Evolutionary conservation across 2,329 filamentous ascomycete genomes (phyloP), one percentile per base, ranked within the genome.

Genomic region (Aspergillus aculeatus): DNA sequence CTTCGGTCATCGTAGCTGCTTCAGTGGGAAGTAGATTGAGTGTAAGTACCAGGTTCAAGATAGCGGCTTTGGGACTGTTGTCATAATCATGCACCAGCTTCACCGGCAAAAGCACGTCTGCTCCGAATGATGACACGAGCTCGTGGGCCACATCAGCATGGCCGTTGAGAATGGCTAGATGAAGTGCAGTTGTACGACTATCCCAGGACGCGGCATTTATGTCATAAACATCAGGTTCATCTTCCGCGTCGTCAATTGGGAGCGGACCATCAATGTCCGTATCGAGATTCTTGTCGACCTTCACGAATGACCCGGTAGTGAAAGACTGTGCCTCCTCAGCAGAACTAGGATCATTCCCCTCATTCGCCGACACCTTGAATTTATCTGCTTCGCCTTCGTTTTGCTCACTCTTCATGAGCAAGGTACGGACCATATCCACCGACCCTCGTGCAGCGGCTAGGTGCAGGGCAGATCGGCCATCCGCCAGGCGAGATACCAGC

Each of bases 141-240:
- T 86, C 74, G 59, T 87, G 84, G 14, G 94, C 89, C 11, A 87
- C 84, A 4, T 89, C 83, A 26, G 84, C 78, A 64, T 94, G 87
- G 0, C 90, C 91, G 61, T 86, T 84, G 1, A 90, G 73, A 61
- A 96, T 92, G 7, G 92, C 92, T 29, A 92, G 82, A 72, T 96
- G 92, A 5, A 96, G 80, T 1, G 92, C 86, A 12, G 89, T 89
- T 59, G 86, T 85, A 4, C 87, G 86, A 5, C 82, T 84, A 67
- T 96, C 91, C 92, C 92, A 96, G 1, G 90, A 86, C n/a, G 90
- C 71, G 1, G 89, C 84, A 64, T 96, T 88, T 61, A 93, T 82
- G 65, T 95, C 86, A 72, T 90, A 94, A 55, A 93, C 84, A 73
- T 96, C 91, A 0, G 91, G 90, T 21, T 90, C 89, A 10, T 88